Base-by-base conservation (phyloP, 106 monocot genomes). In the Allium sativum region DNA sequence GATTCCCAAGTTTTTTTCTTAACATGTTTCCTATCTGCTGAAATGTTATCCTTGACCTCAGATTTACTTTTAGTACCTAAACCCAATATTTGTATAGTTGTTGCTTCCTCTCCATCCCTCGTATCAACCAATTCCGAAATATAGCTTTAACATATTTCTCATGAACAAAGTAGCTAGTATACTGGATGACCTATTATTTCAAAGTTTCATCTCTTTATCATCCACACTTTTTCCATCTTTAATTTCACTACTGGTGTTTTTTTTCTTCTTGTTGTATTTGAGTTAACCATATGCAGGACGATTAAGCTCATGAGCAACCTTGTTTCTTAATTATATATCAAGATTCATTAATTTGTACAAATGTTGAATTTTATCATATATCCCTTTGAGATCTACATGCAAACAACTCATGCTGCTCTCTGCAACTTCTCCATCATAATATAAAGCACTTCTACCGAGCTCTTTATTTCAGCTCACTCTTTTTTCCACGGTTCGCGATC, bases 391-490 rank as follows among this genome's bases (percentile, higher is more conserved):
- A 59, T 90, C 95, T 10, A 62, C 67, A 62, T 73, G 77, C 46
- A n/a, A 96, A 66, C 52, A 87, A 62, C 58, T 96, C 82, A 52
- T 90, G 87, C 54, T 96, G 95, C 70, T 81, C n/a, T 80, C 75
- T 87, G 83, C 50, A 90, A 69, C 74, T 96, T 96, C 68, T 90
- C 81, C 18, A 86, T 55, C 70, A 87, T 90, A 18, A 67, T 50
- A 63, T 81, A 71, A 21, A 96, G 81, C 20, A 57, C 70, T 43
- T 96, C 81, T 70, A 90, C 70, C 17, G 72, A 83, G 41, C 14
- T 65, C 21, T 87, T 82, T 60, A 90, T 96, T 44, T 91, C 95
- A 68, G 73, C 67, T 76, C 84, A 82, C 73, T 96, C 95, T 66
- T 17, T 79, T 68, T 90, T 84, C 43, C 87, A 77, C 47, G 70